phyloP scores from a whole-genome alignment of 139 green algal genomes.

The Coelastrella sp. region DNA sequence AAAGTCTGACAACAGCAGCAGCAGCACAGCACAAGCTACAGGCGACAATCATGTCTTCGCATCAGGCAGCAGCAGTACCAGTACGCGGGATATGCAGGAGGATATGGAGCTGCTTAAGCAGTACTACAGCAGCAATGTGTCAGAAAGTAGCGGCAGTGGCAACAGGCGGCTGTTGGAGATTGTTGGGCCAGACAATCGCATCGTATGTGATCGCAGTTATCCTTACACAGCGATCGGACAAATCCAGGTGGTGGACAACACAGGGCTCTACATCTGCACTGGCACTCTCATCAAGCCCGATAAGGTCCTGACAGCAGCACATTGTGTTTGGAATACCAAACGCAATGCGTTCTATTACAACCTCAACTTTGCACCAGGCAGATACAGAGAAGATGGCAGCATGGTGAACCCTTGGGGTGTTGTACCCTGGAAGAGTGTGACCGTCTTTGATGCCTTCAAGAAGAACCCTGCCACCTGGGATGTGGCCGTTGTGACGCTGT shows the following conservation, averaged over 20 bases:
- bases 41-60: not conserved
- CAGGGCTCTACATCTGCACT: constrained; percentile 59
- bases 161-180: constrained; percentile 32
- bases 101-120: not conserved
- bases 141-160: constrained; percentile 26
- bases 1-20: constrained; percentile 14
- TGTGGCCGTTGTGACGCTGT: constrained; percentile 55
- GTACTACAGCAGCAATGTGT: not conserved
- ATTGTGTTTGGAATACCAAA: constrained; percentile 64
- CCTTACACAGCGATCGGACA: constrained; percentile 65
- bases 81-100: not conserved
- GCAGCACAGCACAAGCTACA: not conserved
- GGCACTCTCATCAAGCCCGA: constrained; percentile 59
- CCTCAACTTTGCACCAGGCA: constrained; percentile 57
- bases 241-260: constrained; percentile 56
- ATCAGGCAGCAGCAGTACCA: not conserved
- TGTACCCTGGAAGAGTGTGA: constrained; percentile 57
- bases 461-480: constrained; percentile 49
- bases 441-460: constrained; percentile 55
- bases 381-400: constrained; percentile 47
- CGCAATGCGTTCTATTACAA: constrained; percentile 55
- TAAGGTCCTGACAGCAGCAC: constrained; percentile 64
- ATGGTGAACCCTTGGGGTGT: constrained; percentile 61
- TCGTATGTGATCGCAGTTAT: constrained; percentile 42
- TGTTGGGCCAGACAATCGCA: constrained; percentile 41